Evolutionary conservation across 192 early-diverging fungal genomes (phyloP), one percentile per base, ranked within the genome.

Genomic region (Phlyctochytrium bullatum): DNA sequence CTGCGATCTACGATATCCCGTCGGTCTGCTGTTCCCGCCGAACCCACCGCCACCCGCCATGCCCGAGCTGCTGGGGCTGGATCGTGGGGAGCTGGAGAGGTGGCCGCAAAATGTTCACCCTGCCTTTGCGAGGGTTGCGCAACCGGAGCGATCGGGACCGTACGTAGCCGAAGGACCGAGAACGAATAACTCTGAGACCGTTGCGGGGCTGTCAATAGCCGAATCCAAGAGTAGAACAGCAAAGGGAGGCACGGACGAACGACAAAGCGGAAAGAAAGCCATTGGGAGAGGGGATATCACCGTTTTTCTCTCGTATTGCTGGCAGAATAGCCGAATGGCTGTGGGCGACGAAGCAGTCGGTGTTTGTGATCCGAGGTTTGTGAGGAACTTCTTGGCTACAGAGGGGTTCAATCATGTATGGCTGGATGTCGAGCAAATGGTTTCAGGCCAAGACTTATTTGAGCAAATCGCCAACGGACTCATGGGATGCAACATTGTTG

Each of bases 401-500:
- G 3, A 61, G 31, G 68, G 68, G 0, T 69, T 69, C 61, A 31
- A 16, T 10, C 60, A 69, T 36, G 50, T 69, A 1, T 69, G 68
- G 68, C 28, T 69, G 29, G 68, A 69, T 34, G 47, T 30, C 10
- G 68, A 69, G 32, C 4, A 32, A 24, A 61, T 69, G n/a, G 32
- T 27, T 10, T 31, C 61, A n/a, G 68, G 68, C 10, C 54, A 52
- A 3, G 68, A 69, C 30, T 36, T 69, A 32, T 69, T 69, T 34
- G 68, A 69, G 34, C 59, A 69, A 61, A 69, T 69, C 34, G 68
- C 68, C 10, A 63, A 69, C 24, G 68, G 68, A 12, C 25, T 69
- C 4, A 69, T 69, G 68, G 14, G 30, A 3, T 29, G 60, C 29
- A 40, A 69, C 17, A 31, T 69, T 3, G 30, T 61, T 28, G 29